These are phyloP conservation scores for Dissophora ornata DNA, from an alignment of 192 early-diverging fungal species.

Conservation along the genomic window DNA sequence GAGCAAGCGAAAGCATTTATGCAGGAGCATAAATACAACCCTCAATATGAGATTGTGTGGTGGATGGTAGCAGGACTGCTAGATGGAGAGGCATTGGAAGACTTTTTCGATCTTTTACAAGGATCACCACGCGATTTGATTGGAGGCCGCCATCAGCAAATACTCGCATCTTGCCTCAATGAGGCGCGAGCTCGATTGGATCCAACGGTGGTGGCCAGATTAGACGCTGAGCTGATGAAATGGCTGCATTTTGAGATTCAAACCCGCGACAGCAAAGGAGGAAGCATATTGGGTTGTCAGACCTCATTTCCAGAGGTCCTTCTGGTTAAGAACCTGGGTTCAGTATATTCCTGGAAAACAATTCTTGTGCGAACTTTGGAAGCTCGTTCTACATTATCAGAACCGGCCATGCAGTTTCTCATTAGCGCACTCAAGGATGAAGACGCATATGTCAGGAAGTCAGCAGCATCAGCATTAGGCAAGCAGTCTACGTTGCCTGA, in stretches of 20 bases:
- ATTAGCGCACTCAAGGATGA: slow-evolving; percentile 16
- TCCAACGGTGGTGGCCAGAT: neutral
- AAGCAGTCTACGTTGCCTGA: slow-evolving; percentile 17
- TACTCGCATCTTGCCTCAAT: slow-evolving; percentile 17
- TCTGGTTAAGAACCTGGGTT: neutral
- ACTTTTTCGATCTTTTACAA: slow-evolving; percentile 19
- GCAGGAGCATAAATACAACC: slow-evolving; percentile 22
- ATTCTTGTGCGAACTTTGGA: neutral
- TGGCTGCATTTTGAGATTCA: slow-evolving; percentile 29
- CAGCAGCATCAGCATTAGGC: slow-evolving; percentile 4
- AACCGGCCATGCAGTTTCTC: slow-evolving; percentile 3
- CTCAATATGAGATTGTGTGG: slow-evolving; percentile 37
- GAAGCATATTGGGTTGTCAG: neutral
- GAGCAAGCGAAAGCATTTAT: slow-evolving; percentile 9
- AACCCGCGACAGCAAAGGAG: neutral
- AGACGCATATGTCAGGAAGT: neutral
- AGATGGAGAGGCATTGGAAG: slow-evolving; percentile 6
- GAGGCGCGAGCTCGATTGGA: slow-evolving; percentile 12
- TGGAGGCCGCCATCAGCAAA: slow-evolving; percentile 20
- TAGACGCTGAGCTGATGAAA: slow-evolving; percentile 9
- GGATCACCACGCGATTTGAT: slow-evolving; percentile 23
- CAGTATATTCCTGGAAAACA: neutral
- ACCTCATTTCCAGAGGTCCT: slow-evolving; percentile 6
- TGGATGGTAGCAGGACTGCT: slow-evolving; percentile 37
- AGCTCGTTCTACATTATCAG: slow-evolving; percentile 10